Evolutionary conservation across 768 basidiomycete genomes (phyloP), one percentile per base, ranked within the genome.

Genomic region (Tylopilus cervinicoccineus): DNA sequence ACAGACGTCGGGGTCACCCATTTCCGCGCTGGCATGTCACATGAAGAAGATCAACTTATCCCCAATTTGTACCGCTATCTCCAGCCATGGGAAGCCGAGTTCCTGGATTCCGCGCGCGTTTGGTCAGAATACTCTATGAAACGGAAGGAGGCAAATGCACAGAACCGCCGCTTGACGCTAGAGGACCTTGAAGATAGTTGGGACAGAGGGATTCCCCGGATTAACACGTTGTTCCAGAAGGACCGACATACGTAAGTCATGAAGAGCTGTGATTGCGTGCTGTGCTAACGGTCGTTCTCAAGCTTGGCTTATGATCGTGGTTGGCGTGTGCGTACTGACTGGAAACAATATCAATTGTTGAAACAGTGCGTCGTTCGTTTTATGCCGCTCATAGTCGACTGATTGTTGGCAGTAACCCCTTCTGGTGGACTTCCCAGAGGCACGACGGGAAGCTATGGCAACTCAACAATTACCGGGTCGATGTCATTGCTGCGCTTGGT

Each of bases 91-190:
- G 92, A 95, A 64, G 90, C 93, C 1, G 94, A 97, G 65, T 97
- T 99, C 75, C 67, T 96, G 51, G 96, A 99, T 63, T 97, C 94
- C 2, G 94, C 94, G 33, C 92, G 96, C 59, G 96, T 99, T 33
- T 99, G 96, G 96, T 91, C 87, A 0, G 96, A 99, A 68, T 99
- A 99, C 67, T 94, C 95, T 0, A 90, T 97, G 93, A 99, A 98
- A 77, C 76, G 96, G 58, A 98, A 98, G 68, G 96, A 99, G 65
- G 96, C 96, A n/a, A 96, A 93, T 55, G 95, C 96, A 1, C 93
- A 96, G 66, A 97, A 98, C 70, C 86, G 95, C 47, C 86, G 96
- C 14, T 76, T 99, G 46, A 99, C 96, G 2, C 76, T 99, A 17
- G 96, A 99, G 66, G 96, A 98, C 76, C 77, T 98, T 23, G 96